Evolutionary conservation across 2,329 filamentous ascomycete genomes (phyloP), one percentile per base, ranked within the genome.

Genomic region (Zymoseptoria tritici): DNA sequence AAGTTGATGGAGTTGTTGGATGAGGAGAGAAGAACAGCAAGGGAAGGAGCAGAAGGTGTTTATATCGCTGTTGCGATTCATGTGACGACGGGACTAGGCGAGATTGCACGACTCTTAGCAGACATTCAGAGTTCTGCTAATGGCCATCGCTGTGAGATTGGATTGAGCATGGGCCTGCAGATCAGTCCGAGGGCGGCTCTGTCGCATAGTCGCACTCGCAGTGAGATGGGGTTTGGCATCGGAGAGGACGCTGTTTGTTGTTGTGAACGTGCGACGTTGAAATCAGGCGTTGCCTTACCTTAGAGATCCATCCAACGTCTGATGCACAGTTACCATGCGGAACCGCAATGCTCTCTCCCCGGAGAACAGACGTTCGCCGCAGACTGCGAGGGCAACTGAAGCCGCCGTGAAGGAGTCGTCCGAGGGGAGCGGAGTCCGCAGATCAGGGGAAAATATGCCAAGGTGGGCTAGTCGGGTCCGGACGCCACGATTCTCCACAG

Each of bases 1-100:
- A 53, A 20, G 49, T 59, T 58, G 57, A 55, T 55, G 50, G 56
- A 22, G 50, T 57, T 31, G 56, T 54, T 52, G 52, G 50, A 57
- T 46, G 36, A 46, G 16, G 36, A 46, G 2, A 1, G 36, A n/a
- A 46, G 46, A 52, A 22, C 50, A 26, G 16, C 13, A 53, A 46
- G 36, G 19, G 52, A 19, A 31, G 0, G 19, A 52, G 20, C 22
- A 8, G 11, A 52, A 20, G 19, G 20, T 52, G 52, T 19, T 26
- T 24, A 29, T 29, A 53, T 53, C 52, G 11, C 29, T 53, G 50
- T 52, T 11, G 22, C n/a, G 22, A 53, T 22, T 53, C 52, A 53
- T 22, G 22, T 19, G 29, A 19, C 22, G 7, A 26, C 22, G 22
- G 29, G 20, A 19, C 52, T 22, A 53, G n/a, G 22, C 11, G 52